Base-by-base conservation (phyloP, 257 asterid species). In the Scutellaria barbata region DNA sequence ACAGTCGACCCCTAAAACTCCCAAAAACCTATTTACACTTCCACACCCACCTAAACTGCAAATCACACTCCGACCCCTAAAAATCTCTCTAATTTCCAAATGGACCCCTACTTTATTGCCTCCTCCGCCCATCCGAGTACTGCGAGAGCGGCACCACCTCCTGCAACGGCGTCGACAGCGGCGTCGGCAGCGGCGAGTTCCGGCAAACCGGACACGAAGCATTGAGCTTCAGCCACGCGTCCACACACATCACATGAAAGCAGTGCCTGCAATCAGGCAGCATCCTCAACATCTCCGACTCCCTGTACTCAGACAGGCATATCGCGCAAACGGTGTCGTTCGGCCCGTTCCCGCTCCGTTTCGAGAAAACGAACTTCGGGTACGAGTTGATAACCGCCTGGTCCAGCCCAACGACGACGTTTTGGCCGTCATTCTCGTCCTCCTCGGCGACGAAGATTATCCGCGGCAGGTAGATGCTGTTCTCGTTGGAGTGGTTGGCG, bases 61-160 rank as follows among this genome's bases (percentile, higher is more conserved):
- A 78, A 55, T 71, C 42, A 64, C 79, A 62, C 25, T 13, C 52
- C 46, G 14, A 30, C 69, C 78, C 78, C 79, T 1, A 54, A 53
- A 55, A 43, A 33, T n/a, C n/a, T 47, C 57, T 0, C 63, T 53
- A 76, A 63, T 69, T 33, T 9, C 66, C 72, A 55, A 67, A 30
- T 50, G 9, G 16, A 50, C 69, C 81, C 79, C 77, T 46, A 16
- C 48, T 10, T 79, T 68, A 83, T 2, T 68, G 73, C 53, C 92
- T 80, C 83, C 99, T 63, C 88, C 98, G 88, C 54, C 99, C 99
- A 71, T 85, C 98, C 52, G 96, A 64, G 77, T 85, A 92, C 80
- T 85, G 99, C 14, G 99, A 92, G 9, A 95, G 96, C 74, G 99
- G 98, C 79, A 95, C 98, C 70, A 89, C 99, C 80, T 95, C 99